Evolutionary conservation across 345 rosid genomes (phyloP).

Genomic region (Arabidopsis thaliana): TAIR10.1 NC_003076.8:24746001-24746500

Average conservation of each 20-base stretch:
- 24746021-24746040: constrained; percentile 83
- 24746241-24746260: constrained; percentile 94
- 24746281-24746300: constrained; percentile 35
- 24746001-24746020: constrained; percentile 97
- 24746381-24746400: constrained; percentile 96
- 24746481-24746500: background rate
- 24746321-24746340: background rate
- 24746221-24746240: constrained; percentile 67
- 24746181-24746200: constrained; percentile 44
- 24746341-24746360: constrained; percentile 63
- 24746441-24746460: background rate
- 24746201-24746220: constrained; percentile 45
- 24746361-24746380: constrained; percentile 95
- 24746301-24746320: background rate
- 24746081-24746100: constrained; percentile 77
- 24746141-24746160: constrained; percentile 44
- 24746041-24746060: constrained; percentile 73
- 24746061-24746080: constrained; percentile 87
- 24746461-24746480: background rate
- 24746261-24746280: constrained; percentile 87
- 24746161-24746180: constrained; percentile 22
- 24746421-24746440: background rate
- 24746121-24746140: constrained; percentile 78
- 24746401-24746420: constrained; percentile 83
- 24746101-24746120: constrained; percentile 80